A percentile compares a stretch with the other conserved stretches of the same genome.
Conservation (phyloP, 2,329 filamentous ascomycete genomes). For the Clarireedia monteithiana region DNA sequence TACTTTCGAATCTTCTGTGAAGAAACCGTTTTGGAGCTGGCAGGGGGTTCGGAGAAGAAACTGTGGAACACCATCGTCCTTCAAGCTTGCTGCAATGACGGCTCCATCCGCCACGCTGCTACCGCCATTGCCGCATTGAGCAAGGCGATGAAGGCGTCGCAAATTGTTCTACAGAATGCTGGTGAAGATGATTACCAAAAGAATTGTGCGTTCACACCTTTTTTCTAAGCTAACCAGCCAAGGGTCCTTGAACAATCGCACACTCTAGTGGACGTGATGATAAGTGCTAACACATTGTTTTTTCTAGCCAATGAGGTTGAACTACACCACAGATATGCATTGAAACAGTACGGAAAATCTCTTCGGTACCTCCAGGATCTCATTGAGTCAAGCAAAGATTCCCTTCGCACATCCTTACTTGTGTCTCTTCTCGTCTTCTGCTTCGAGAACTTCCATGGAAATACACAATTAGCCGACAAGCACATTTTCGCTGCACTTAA, state of each 20-base stretch:
- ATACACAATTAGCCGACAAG: slow-evolving; percentile 11
- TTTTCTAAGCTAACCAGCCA: too few species aligned
- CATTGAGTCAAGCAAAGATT: slow-evolving; percentile 7
- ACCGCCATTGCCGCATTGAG: slow-evolving; percentile 17
- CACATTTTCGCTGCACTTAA: slow-evolving; percentile 14
- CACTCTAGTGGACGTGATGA: background rate
- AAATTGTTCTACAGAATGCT: background rate
- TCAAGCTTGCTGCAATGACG: slow-evolving; percentile 14
- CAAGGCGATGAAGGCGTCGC: slow-evolving; percentile 11
- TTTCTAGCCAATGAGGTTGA: background rate
- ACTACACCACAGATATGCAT: slow-evolving; percentile 16
- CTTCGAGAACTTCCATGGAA: slow-evolving; percentile 19
- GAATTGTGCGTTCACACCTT: background rate
- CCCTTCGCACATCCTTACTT: slow-evolving; percentile 17
- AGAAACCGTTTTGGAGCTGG: slow-evolving; percentile 14
- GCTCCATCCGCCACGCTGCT: slow-evolving; percentile 12
- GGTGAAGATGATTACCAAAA: background rate
- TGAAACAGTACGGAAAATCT: slow-evolving; percentile 16
- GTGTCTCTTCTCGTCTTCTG: slow-evolving; percentile 19
- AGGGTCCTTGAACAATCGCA: too few species aligned
- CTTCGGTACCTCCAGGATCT: slow-evolving; percentile 13
- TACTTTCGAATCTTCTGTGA: slow-evolving; percentile 20
- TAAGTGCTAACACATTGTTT: background rate
- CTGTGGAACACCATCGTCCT: slow-evolving; percentile 17
- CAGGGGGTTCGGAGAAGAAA: slow-evolving; percentile 11